phyloP scores from a whole-genome alignment of 2,329 filamentous ascomycete species.

The Verruconis gallopava region DNA sequence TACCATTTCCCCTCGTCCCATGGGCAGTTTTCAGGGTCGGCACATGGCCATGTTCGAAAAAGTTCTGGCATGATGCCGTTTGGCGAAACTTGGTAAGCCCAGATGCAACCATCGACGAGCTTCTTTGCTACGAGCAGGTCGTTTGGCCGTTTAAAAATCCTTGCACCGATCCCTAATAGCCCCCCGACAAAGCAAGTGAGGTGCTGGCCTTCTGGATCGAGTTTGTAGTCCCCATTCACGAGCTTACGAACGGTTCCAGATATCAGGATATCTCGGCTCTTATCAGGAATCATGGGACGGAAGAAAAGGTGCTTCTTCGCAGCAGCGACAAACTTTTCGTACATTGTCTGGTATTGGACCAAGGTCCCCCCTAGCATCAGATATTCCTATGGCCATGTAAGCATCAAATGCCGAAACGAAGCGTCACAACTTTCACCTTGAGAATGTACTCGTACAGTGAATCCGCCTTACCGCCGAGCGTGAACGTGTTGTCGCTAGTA shows the following conservation, averaged over 20 bases:
- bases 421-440: slow-evolving; percentile 24
- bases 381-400: slow-evolving; percentile 43
- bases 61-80: slow-evolving; percentile 43
- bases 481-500: slow-evolving; percentile 27
- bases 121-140: slow-evolving; percentile 38
- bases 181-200: slow-evolving; percentile 42
- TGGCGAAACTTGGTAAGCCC: slow-evolving; percentile 37
- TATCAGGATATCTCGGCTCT: slow-evolving; percentile 57
- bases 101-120: slow-evolving; percentile 43
- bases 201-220: slow-evolving; percentile 35
- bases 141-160: slow-evolving; percentile 36
- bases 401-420: background rate
- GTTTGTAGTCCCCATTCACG: slow-evolving; percentile 28
- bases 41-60: slow-evolving; percentile 31
- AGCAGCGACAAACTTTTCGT: slow-evolving; percentile 53
- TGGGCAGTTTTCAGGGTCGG: slow-evolving; percentile 24
- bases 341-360: slow-evolving; percentile 59
- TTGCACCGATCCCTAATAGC: slow-evolving; percentile 41
- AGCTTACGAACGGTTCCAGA: slow-evolving; percentile 42
- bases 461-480: slow-evolving; percentile 43
- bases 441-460: slow-evolving; percentile 46
- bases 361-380: slow-evolving; percentile 64
- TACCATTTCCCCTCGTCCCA: slow-evolving; percentile 33
- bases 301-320: slow-evolving; percentile 64
- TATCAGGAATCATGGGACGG: slow-evolving; percentile 56